Evolutionary conservation across 1,284 basidiomycete genomes (phyloP).

Genomic region (Afroboletus lepidellus): DNA sequence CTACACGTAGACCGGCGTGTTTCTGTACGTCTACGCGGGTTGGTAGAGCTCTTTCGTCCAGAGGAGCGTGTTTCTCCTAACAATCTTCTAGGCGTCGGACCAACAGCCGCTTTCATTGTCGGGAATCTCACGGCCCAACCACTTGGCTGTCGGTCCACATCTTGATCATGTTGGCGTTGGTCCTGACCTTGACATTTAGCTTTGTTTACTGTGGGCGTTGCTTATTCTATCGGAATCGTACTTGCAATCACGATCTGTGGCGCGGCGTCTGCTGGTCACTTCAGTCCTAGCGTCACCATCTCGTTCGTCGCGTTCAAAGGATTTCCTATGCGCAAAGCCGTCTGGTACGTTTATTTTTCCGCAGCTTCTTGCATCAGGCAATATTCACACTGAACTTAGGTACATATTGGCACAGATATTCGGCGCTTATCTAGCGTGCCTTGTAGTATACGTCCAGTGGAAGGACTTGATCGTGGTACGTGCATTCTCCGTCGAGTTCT

Average conservation of each 20-base stretch:
- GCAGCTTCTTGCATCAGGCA: neutral
- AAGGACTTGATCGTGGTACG: slow-evolving; percentile 46
- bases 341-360: slow-evolving; percentile 41
- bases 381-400: slow-evolving; percentile 33
- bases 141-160: slow-evolving; percentile 48
- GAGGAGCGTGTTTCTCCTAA: neutral
- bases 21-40: slow-evolving; percentile 58
- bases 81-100: slow-evolving; percentile 49
- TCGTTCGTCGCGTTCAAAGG: slow-evolving; percentile 50
- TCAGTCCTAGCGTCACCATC: slow-evolving; percentile 63
- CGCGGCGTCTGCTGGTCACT: slow-evolving; percentile 61
- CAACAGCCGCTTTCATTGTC: slow-evolving; percentile 54
- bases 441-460: slow-evolving; percentile 63
- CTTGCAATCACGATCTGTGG: slow-evolving; percentile 55
- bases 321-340: slow-evolving; percentile 55
- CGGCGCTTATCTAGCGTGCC: slow-evolving; percentile 59
- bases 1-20: slow-evolving; percentile 42
- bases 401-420: slow-evolving; percentile 64
- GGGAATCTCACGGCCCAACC: slow-evolving; percentile 46
- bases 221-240: slow-evolving; percentile 61
- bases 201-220: slow-evolving; percentile 59
- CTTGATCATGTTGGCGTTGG: neutral
- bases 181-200: slow-evolving; percentile 38
- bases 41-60: slow-evolving; percentile 8
- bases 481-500: neutral